Evolutionary conservation across 2,329 filamentous ascomycete species (phyloP), one percentile per base, ranked within the genome.

Genomic region (Basipetospora chlamydospora): DNA sequence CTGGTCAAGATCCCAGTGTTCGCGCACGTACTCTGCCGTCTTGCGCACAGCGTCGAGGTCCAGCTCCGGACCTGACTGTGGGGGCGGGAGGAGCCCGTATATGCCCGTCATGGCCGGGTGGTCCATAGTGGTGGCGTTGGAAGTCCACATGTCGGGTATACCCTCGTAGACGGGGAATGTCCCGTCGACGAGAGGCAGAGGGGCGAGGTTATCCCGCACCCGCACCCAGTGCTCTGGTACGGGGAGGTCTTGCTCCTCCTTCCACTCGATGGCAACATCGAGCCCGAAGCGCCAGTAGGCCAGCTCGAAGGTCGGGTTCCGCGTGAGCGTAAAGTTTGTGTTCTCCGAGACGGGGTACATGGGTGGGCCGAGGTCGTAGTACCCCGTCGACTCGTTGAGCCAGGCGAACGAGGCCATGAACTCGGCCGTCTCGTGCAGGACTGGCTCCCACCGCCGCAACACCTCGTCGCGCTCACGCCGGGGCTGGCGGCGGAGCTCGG

Each of bases 271-370:
- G 3, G 71, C 72, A 2, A 73, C 49, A 17, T 67, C 60, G 12
- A 76, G 57, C 2, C 72, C 72, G 41, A 76, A 76, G 12, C 66
- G 59, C 70, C 70, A 76, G 49, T 77, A 77, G 6, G 70, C 65
- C 5, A 70, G 53, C 52, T 77, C 72, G 39, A 76, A 77, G 0
- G 69, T 63, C 13, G 72, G 67, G 44, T 76, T 76, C 3, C 66
- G 47, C 0, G 70, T 75, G 2, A 46, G 50, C 41, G 74, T 73
- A 1, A 70, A 69, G 9, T 61, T 59, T 0, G 72, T 75, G 43
- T 74, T 77, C 45, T 77, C 72, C 1, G 64, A 60, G 1, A 58
- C 61, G 1, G 60, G 59, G 15, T 63, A 63, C 44, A 63, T 50
- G 12, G 62, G 63, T 11, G 61, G 58, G 0, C 62, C 61, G 6